Base-by-base conservation (phyloP, 495 filamentous ascomycete genomes). In the Cryomyces minteri region DNA sequence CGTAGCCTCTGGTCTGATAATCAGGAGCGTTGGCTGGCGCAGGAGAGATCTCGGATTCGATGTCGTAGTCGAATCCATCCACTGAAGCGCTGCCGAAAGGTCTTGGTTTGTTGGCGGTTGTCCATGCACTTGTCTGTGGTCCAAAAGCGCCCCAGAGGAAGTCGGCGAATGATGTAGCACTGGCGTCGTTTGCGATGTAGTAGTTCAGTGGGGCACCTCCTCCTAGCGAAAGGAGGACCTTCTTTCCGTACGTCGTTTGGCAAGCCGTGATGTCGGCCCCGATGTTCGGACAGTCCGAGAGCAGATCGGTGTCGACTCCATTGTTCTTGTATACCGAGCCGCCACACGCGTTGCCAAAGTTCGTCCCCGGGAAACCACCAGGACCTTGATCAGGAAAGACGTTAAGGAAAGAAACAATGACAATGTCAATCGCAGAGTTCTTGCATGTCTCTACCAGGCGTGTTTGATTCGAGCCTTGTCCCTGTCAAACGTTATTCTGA, bases 301-400 rank as follows among this genome's bases (percentile, higher is more conserved):
- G 41, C 31, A 64, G 53, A 5, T 34, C 36, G 18, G 57, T 58
- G 11, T 46, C 44, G 5, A 48, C 52, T 18, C 58, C 55, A 32
- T 61, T 58, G 1, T 63, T 62, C 1, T 52, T 43, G 47, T 52
- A 60, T 7, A 44, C 39, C 5, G 53, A 51, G 18, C 58, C 58
- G 49, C 70, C 70, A 55, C 80, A 80, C 40, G 75, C 67, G 54
- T 82, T 80, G 8, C 73, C 78, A 56, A 80, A 80, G 58, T 81
- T 79, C 32, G 68, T 68, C 4, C 67, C 72, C 6, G 77, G 75
- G 46, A 68, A 74, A 25, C 69, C 71, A 39, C 59, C 62, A n/a
- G 65, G 59, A 6, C 53, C 59, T 43, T 74, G 66, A 11, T 68
- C 61, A 0, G 81, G 79, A 53, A 81, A 84, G 5, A 61, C 46